Evolutionary conservation across 805 yeast genomes (phyloP).

Genomic region (Cephaloascus albidus): DNA sequence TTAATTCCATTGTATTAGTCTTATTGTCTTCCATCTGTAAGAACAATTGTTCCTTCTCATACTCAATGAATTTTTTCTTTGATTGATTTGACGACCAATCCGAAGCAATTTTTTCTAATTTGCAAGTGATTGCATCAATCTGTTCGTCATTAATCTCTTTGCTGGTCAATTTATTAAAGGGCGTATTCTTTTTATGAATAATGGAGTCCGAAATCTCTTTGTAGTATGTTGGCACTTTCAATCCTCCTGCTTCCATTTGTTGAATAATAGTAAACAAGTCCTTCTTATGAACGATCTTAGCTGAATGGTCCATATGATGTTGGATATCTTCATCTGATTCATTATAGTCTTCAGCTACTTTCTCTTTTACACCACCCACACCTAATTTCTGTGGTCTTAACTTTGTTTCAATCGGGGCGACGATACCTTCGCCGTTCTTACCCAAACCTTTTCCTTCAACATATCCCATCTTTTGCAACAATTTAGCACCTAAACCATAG

Average conservation of each 20-base stretch:
- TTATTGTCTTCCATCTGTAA: background rate
- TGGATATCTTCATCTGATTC: background rate
- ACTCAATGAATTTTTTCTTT: conserved; percentile 10
- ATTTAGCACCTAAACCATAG: conserved; percentile 81
- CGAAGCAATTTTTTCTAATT: conserved; percentile 11
- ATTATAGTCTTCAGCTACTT: conserved; percentile 7
- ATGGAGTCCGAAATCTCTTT: conserved; percentile 22
- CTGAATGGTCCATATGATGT: background rate
- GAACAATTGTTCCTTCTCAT: conserved; percentile 22
- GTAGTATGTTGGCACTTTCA: conserved; percentile 23
- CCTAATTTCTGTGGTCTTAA: conserved; percentile 63
- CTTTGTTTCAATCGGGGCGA: conserved; percentile 68
- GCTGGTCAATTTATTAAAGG: background rate
- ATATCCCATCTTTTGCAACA: conserved; percentile 83
- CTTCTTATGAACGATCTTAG: conserved; percentile 2
- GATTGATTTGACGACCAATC: conserved; percentile 12
- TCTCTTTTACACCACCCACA: conserved; percentile 52
- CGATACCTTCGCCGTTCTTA: conserved; percentile 57
- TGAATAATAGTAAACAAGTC: conserved; percentile 26
- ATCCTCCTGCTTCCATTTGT: conserved; percentile 20
- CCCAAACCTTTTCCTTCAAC: conserved; percentile 84
- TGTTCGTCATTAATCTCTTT: background rate
- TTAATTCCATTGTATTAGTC: too few relatives aligned
- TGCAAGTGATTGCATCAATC: conserved; percentile 11
- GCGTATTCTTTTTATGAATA: background rate